phyloP scores from a whole-genome alignment of 2,329 filamentous ascomycete genomes.

The Venturia asperata region DNA sequence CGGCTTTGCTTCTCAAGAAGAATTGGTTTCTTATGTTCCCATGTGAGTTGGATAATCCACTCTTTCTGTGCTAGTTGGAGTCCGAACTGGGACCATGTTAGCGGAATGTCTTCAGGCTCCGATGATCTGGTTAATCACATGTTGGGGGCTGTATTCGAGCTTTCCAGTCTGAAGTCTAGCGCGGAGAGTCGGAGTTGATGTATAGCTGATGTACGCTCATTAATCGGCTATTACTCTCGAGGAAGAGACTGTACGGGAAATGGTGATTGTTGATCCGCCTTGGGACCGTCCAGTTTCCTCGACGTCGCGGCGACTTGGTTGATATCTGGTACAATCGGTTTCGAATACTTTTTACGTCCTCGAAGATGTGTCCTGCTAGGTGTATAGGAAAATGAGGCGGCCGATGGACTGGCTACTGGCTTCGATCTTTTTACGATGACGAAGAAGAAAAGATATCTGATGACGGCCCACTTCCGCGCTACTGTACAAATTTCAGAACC shows the following conservation, averaged over 20 bases:
- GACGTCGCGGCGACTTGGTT: conserved; percentile 53
- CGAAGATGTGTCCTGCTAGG: conserved; percentile 81
- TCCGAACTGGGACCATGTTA: too few relatives aligned
- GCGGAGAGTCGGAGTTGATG: conserved; percentile 88
- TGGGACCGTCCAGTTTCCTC: conserved; percentile 53
- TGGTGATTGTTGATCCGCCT: too few relatives aligned
- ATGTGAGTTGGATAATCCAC: conserved; percentile 65
- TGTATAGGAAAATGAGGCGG: conserved; percentile 68
- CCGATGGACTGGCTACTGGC: conserved; percentile 78
- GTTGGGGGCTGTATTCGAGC: conserved; percentile 81
- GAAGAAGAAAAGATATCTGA: too few relatives aligned
- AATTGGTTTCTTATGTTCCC: conserved; percentile 77
- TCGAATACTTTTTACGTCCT: conserved; percentile 63
- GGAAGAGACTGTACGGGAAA: too few relatives aligned
- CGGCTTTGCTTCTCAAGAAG: conserved; percentile 65
- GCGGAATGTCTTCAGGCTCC: not conserved
- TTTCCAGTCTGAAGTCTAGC: conserved; percentile 75
- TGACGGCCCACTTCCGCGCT: too few relatives aligned
- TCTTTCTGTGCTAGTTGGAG: conserved; percentile 54
- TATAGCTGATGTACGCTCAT: too few relatives aligned
- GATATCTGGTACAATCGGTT: conserved; percentile 58
- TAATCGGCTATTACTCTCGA: too few relatives aligned
- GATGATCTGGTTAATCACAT: conserved; percentile 34
- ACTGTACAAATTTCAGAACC: too few relatives aligned
- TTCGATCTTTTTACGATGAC: too few relatives aligned